phyloP scores from a whole-genome alignment of 129 eudicot species.

The Flaveria sonorensis region DNA sequence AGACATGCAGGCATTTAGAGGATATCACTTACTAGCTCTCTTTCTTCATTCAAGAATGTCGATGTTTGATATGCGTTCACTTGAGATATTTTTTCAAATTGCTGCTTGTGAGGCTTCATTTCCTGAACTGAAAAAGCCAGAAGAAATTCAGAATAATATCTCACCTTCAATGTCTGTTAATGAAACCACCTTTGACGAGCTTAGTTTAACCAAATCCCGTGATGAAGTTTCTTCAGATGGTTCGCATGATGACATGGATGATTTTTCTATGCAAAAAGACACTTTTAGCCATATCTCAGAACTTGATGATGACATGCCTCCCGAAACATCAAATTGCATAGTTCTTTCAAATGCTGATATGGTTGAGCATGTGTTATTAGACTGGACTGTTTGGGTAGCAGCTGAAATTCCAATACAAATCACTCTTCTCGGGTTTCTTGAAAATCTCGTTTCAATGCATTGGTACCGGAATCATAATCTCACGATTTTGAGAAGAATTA shows the following conservation, averaged over 20 bases:
- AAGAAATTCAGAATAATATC: slow-evolving; percentile 29
- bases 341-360: slow-evolving; percentile 96
- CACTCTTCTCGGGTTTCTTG: slow-evolving; percentile 84
- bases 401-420: slow-evolving; percentile 89
- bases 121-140: slow-evolving; percentile 74
- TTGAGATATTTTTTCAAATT: slow-evolving; percentile 91
- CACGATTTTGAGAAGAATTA: slow-evolving; percentile 87
- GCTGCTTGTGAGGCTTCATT: slow-evolving; percentile 99
- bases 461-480: slow-evolving; percentile 98
- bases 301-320: slow-evolving; percentile 66
- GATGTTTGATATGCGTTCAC: slow-evolving; percentile 86
- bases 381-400: slow-evolving; percentile 98
- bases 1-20: slow-evolving; percentile 93
- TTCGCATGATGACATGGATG: slow-evolving; percentile 85
- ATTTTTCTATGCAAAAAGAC: slow-evolving; percentile 87
- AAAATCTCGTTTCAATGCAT: slow-evolving; percentile 96
- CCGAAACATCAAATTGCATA: slow-evolving; percentile 90
- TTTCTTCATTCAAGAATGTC: slow-evolving; percentile 88
- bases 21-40: slow-evolving; percentile 89
- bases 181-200: slow-evolving; percentile 70
- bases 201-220: slow-evolving; percentile 63
- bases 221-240: slow-evolving; percentile 84
- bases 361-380: slow-evolving; percentile 95
- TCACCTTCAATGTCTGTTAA: slow-evolving; percentile 51
- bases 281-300: slow-evolving; percentile 83